Evolutionary conservation across 176 grass and related monocot species (phyloP), one percentile per base, ranked within the genome.

Genomic region (Stipa capillata): DNA sequence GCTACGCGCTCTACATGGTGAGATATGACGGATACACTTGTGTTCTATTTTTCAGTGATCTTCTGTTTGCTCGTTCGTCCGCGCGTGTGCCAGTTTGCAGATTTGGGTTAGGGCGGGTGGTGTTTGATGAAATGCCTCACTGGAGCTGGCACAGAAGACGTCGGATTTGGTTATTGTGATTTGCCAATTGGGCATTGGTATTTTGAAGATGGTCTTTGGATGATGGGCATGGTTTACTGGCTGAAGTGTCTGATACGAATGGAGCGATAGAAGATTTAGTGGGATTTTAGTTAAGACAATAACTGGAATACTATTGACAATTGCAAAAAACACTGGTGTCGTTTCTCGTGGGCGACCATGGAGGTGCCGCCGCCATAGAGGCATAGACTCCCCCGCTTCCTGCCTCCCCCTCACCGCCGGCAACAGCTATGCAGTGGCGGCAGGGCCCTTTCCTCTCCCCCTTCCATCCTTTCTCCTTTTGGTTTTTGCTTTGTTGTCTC

Each of bases 1-100:
- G 92, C 92, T 96, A 99, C 69, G 92, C 97, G n/a, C 90, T 99
- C 50, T 91, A 89, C 79, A 87, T 91, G 80, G 89, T 94, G 70
- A 91, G 83, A 37, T 59, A 45, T 7, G 21, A 27, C 33, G 24
- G 47, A 25, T 39, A 13, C 7, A 9, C 63, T 53, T 64, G 18
- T 53, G 0, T 53, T 40, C 69, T 6, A 32, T 44, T 24, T 43
- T 32, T 25, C 49, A 39, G 45, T 29, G 40, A 7, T 77, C n/a
- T 51, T 68, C 63, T 73, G 2, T 5, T 18, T 44, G 45, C 23
- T 81, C 37, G 52, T 42, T 25, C 4, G 61, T 20, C n/a, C 23
- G 9, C n/a, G 18, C 9, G 32, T 44, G 6, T 76, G 28, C 2
- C 23, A 17, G 58, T 69, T 68, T 70, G 56, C 82, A 81, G 72